These are phyloP conservation scores for Umbelopsis vinacea DNA, from an alignment of 192 early-diverging fungal species.

Conservation along the genomic window DNA sequence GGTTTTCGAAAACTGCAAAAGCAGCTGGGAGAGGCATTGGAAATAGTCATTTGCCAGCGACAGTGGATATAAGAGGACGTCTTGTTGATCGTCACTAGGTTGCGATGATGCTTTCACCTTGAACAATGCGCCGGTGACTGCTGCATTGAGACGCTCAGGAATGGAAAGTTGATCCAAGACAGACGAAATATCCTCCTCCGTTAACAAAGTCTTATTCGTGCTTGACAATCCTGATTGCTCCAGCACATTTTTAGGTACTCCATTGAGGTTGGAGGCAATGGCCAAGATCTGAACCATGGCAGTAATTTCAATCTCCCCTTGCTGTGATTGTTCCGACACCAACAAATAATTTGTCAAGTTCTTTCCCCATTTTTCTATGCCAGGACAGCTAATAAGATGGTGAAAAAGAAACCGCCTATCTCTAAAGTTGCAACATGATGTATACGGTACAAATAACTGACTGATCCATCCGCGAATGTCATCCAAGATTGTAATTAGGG, in stretches of 20 bases:
- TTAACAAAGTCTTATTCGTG: background rate
- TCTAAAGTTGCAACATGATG: background rate
- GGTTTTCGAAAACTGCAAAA: slow-evolving; percentile 25
- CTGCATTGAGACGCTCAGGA: slow-evolving; percentile 33
- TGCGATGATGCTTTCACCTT: slow-evolving; percentile 10
- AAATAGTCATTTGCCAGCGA: slow-evolving; percentile 32
- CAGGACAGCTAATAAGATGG: background rate
- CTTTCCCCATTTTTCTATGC: slow-evolving; percentile 10
- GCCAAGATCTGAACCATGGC: slow-evolving; percentile 9
- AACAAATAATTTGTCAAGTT: background rate
- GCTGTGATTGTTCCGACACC: slow-evolving; percentile 8
- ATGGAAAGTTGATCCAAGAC: slow-evolving; percentile 50
- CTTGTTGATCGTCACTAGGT: background rate
- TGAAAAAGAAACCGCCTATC: slow-evolving; percentile 14
- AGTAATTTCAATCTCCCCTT: slow-evolving; percentile 16
- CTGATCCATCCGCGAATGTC: slow-evolving; percentile 8
- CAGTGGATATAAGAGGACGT: slow-evolving; percentile 1
- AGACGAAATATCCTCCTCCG: slow-evolving; percentile 47
- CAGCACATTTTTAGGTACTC: background rate
- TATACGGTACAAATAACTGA: background rate
- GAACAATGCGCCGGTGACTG: slow-evolving; percentile 34
- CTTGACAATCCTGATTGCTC: background rate
- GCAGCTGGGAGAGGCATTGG: slow-evolving; percentile 23
- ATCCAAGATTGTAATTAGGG: slow-evolving; percentile 20
- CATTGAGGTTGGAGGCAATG: background rate